A percentile compares a stretch with the other conserved stretches of the same genome.
Conservation (phyloP, 768 basidiomycete species). For the Leccinum longicurvipes region DNA sequence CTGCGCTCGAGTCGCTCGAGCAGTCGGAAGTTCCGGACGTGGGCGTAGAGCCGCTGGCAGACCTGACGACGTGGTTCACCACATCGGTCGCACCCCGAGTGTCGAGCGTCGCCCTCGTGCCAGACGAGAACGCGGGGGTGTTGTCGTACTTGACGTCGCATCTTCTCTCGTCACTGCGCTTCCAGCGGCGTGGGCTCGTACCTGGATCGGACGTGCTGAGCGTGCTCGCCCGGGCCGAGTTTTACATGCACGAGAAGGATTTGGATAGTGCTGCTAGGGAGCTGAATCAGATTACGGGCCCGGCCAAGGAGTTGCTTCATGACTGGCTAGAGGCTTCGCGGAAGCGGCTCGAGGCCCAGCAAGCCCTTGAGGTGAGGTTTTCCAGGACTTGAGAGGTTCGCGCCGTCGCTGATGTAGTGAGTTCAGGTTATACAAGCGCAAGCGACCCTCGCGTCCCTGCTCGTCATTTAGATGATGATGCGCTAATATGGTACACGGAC, state of each 20-base stretch:
- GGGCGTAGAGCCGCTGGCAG: too few species aligned
- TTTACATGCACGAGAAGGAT: conserved; percentile 88
- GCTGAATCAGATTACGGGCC: conserved; percentile 85
- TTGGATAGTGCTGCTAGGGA: conserved; percentile 80
- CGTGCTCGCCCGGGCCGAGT: conserved; percentile 84
- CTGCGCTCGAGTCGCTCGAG: too few species aligned
- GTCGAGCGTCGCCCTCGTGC: conserved; percentile 84
- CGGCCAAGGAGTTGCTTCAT: conserved; percentile 64
- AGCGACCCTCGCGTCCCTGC: conserved; percentile 77
- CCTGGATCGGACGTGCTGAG: conserved; percentile 83
- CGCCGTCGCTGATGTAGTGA: conserved; percentile 9
- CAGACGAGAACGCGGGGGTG: conserved; percentile 84
- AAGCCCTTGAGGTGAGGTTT: conserved; percentile 73
- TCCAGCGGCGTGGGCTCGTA: conserved; percentile 69
- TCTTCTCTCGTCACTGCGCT: conserved; percentile 68
- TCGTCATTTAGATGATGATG: conserved; percentile 56
- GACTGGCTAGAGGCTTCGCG: conserved; percentile 95
- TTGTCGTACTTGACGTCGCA: conserved; percentile 81
- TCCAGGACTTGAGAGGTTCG: too few species aligned
- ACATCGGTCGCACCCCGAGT: conserved; percentile 81
- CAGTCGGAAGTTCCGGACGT: too few species aligned
- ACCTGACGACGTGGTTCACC: conserved; percentile 87
- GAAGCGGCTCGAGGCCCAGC: conserved; percentile 83
- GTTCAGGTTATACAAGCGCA: conserved; percentile 75
- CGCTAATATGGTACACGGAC: conserved; percentile 4